phyloP scores from a whole-genome alignment of 2,329 filamentous ascomycete genomes.

The Cladosporium sp. region DNA sequence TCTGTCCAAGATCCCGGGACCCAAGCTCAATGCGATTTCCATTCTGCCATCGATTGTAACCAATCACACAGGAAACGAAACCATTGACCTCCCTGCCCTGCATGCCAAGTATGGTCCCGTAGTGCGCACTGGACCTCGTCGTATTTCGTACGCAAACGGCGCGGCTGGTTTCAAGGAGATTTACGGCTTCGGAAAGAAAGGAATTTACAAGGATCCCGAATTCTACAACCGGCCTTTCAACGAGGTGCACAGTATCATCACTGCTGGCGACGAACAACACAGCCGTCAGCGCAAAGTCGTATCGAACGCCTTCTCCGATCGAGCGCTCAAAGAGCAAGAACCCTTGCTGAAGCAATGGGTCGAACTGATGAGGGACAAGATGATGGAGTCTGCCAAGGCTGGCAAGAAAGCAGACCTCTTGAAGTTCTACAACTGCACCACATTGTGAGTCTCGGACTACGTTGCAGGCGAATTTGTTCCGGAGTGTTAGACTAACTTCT shows the following conservation, averaged over 20 bases:
- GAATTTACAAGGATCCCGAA: conserved; percentile 30
- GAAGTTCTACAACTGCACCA: conserved; percentile 35
- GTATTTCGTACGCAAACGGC: conserved; percentile 46
- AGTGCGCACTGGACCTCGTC: conserved; percentile 50
- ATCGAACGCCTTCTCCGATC: conserved; percentile 33
- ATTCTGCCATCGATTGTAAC: conserved; percentile 24
- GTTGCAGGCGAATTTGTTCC: no score
- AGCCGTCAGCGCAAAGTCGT: conserved; percentile 39
- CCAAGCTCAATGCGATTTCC: conserved; percentile 32
- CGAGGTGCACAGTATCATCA: conserved; percentile 30
- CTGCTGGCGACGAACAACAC: conserved; percentile 42
- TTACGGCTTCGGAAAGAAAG: conserved; percentile 34
- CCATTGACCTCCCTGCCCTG: conserved; percentile 27
- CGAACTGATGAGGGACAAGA: conserved; percentile 27
- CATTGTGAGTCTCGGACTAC: conserved; percentile 24
- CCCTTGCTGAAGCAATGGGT: conserved; percentile 33
- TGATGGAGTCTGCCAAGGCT: conserved; percentile 24
- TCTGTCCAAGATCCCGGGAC: conserved; percentile 46
- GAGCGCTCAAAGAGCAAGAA: conserved; percentile 33
- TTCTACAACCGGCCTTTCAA: conserved; percentile 30
- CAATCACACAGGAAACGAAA: conserved; percentile 25
- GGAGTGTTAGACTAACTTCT: neutral
- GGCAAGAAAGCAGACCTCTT: conserved; percentile 31
- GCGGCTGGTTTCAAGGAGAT: conserved; percentile 47
- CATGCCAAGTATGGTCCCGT: conserved; percentile 47